phyloP scores from a whole-genome alignment of 805 yeast species.

The Candida suzukii region DNA sequence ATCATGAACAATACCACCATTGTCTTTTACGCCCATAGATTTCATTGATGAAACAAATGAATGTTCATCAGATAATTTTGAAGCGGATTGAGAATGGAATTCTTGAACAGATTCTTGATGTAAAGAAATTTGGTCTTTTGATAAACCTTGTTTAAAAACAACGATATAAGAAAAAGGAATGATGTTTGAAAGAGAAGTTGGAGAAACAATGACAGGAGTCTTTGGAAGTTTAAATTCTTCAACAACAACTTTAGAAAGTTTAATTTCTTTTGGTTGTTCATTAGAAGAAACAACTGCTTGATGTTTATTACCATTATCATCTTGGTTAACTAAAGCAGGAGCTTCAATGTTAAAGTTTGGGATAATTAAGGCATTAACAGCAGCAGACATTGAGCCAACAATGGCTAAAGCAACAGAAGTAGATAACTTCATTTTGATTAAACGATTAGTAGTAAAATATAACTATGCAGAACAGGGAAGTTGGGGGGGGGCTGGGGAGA shows the following conservation, averaged over 20 bases:
- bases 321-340: slow-evolving; percentile 7
- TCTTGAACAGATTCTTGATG: slow-evolving; percentile 64
- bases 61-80: slow-evolving; percentile 14
- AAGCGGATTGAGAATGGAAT: slow-evolving; percentile 37
- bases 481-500: too few species aligned
- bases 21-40: slow-evolving; percentile 7
- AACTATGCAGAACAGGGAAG: too few species aligned
- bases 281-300: too few species aligned
- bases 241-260: not conserved
- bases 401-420: slow-evolving; percentile 19
- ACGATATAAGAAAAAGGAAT: slow-evolving; percentile 78
- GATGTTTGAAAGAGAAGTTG: slow-evolving; percentile 34
- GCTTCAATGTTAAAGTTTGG: slow-evolving; percentile 31
- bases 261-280: too few species aligned
- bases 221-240: slow-evolving; percentile 8
- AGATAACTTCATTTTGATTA: slow-evolving; percentile 10
- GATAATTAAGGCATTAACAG: slow-evolving; percentile 48
- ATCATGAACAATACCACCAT: slow-evolving; percentile 53
- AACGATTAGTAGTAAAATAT: too few species aligned
- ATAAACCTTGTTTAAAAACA: slow-evolving; percentile 65
- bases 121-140: slow-evolving; percentile 45
- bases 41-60: slow-evolving; percentile 25
- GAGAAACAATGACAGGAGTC: slow-evolving; percentile 41
- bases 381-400: slow-evolving; percentile 22
- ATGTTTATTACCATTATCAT: not conserved